A percentile compares a stretch with the other conserved stretches of the same genome.
Evolutionary conservation across 225 moss, liverwort and hornwort species (phyloP).

Genomic region (Neckera pumila): DNA sequence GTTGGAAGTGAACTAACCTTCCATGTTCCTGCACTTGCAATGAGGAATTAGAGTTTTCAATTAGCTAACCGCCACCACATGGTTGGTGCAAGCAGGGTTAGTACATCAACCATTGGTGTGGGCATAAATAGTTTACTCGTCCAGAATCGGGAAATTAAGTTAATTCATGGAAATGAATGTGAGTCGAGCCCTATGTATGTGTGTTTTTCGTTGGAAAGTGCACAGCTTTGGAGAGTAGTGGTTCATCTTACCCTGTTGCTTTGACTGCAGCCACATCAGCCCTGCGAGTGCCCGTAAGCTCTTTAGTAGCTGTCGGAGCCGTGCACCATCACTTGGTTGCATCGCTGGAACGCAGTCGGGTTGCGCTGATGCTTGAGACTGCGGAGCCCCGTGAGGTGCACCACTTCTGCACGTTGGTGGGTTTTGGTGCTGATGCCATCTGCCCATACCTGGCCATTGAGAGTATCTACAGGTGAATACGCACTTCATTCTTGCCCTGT

Average conservation of each 20-base stretch:
- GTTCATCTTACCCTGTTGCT: neutral
- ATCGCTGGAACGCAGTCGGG: slow-evolving; percentile 57
- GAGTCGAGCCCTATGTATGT: neutral
- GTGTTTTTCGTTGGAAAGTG: neutral
- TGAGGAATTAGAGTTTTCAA: neutral
- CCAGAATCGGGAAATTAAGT: neutral
- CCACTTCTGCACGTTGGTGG: slow-evolving; percentile 75
- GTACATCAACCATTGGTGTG: neutral
- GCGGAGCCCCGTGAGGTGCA: slow-evolving; percentile 85
- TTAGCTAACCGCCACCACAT: neutral
- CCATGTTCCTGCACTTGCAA: neutral
- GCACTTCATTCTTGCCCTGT: neutral
- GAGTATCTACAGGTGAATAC: slow-evolving; percentile 48
- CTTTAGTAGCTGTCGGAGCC: slow-evolving; percentile 63
- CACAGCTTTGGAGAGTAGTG: neutral
- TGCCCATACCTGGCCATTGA: slow-evolving; percentile 79
- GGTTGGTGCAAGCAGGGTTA: neutral
- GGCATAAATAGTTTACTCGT: neutral
- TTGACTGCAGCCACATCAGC: slow-evolving; percentile 46
- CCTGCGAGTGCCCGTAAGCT: slow-evolving; percentile 52
- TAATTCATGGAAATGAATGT: neutral
- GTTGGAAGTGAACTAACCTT: neutral
- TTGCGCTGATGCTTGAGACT: slow-evolving; percentile 66
- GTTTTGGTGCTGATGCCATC: slow-evolving; percentile 77
- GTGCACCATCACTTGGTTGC: slow-evolving; percentile 72